phyloP scores from a whole-genome alignment of 495 filamentous ascomycete genomes.

The Xeromyces bisporus region DNA sequence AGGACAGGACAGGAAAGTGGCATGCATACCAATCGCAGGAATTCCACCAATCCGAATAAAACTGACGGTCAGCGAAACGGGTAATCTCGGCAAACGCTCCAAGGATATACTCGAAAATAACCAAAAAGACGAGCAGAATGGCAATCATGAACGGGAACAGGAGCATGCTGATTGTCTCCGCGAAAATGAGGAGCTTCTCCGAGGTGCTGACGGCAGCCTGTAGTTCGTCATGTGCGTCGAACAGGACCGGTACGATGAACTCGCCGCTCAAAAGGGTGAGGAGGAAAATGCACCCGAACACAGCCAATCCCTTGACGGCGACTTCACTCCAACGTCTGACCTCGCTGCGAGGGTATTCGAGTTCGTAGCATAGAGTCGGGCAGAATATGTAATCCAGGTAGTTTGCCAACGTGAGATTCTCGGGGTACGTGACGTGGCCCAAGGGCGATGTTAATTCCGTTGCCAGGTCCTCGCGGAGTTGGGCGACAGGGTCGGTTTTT shows the following conservation, averaged over 20 bases:
- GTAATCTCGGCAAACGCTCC: slow-evolving; percentile 91
- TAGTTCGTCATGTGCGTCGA: slow-evolving; percentile 54
- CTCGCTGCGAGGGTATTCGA: slow-evolving; percentile 78
- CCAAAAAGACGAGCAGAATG: slow-evolving; percentile 85
- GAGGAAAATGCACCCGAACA: slow-evolving; percentile 93
- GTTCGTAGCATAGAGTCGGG: slow-evolving; percentile 91
- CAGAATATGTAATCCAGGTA: slow-evolving; percentile 81
- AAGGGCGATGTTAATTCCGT: slow-evolving; percentile 79
- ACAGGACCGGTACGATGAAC: slow-evolving; percentile 82
- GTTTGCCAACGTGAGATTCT: slow-evolving; percentile 68
- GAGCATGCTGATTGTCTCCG: slow-evolving; percentile 84
- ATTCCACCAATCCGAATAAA: slow-evolving; percentile 95
- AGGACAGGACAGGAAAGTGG: neutral
- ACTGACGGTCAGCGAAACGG: slow-evolving; percentile 83
- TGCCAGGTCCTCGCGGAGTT: slow-evolving; percentile 73
- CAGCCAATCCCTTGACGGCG: slow-evolving; percentile 67
- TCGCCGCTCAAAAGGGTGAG: slow-evolving; percentile 84
- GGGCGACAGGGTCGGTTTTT: slow-evolving; percentile 34
- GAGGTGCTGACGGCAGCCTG: slow-evolving; percentile 35
- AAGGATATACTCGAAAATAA: slow-evolving; percentile 93
- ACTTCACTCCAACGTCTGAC: slow-evolving; percentile 66
- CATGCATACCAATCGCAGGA: slow-evolving; percentile 34
- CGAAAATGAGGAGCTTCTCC: slow-evolving; percentile 63
- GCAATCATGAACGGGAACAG: slow-evolving; percentile 97
- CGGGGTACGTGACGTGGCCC: slow-evolving; percentile 76